A percentile compares a stretch with the other conserved stretches of the same genome.
Conservation (phyloP, 305 asterid genomes). For the Solanum aculeatissimum region DNA sequence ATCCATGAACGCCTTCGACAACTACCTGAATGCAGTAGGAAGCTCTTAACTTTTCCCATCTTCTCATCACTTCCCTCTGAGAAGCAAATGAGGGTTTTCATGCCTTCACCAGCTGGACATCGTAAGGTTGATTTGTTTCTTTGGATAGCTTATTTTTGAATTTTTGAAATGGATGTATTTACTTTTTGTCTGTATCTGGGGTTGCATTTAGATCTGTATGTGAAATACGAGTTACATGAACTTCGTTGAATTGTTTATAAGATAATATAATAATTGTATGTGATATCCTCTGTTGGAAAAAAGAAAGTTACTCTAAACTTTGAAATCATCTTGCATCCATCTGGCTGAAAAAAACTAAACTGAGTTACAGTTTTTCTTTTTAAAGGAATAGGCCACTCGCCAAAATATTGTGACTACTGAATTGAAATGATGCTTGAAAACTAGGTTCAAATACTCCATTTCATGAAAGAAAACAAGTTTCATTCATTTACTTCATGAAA, state of each 20-base stretch:
- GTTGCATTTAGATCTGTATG: neutral
- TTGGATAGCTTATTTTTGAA: neutral
- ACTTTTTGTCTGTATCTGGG: neutral
- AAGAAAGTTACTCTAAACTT: neutral
- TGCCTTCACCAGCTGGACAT: slow-evolving; percentile 67
- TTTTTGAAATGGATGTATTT: neutral
- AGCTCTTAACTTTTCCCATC: slow-evolving; percentile 63
- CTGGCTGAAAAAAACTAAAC: neutral
- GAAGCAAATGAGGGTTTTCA: slow-evolving; percentile 87
- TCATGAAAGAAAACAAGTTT: neutral
- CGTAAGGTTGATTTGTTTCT: slow-evolving; percentile 61
- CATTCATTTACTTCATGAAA: neutral
- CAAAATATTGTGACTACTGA: neutral
- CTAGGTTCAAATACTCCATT: neutral
- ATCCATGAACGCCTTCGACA: slow-evolving; percentile 65
- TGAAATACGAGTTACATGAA: neutral
- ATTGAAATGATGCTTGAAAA: neutral
- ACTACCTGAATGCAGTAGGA: slow-evolving; percentile 55
- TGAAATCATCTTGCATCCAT: neutral
- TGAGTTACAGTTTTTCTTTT: neutral
- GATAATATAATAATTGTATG: neutral
- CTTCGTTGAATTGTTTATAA: neutral
- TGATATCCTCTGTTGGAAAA: neutral
- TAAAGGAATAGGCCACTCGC: neutral
- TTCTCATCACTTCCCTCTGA: slow-evolving; percentile 95